These are phyloP conservation scores for Trichomonas tenax DNA, from an alignment of 208 protist species.

Conservation along the genomic window DNA sequence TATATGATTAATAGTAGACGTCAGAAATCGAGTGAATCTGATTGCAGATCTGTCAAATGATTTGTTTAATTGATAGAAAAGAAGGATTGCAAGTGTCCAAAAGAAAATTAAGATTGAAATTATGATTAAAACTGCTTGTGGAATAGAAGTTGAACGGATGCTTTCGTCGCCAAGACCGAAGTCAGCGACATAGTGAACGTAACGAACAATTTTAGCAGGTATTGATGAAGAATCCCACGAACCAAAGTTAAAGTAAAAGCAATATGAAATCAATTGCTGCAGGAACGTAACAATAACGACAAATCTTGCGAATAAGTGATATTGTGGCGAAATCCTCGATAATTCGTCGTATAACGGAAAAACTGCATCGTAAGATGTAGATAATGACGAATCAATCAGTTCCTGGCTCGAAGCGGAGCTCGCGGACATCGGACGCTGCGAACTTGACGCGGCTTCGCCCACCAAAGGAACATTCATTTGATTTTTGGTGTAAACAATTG, in stretches of 20 bases:
- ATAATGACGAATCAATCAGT: not conserved
- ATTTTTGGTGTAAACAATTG: not conserved
- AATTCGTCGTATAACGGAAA: not conserved
- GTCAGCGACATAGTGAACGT: not conserved
- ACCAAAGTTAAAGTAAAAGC: not conserved
- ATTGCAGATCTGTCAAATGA: not conserved
- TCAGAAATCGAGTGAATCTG: not conserved
- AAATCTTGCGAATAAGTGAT: not conserved
- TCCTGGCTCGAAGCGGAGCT: not conserved
- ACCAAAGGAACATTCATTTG: not conserved
- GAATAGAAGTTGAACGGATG: not conserved
- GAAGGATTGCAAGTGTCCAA: not conserved
- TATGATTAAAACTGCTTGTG: not conserved
- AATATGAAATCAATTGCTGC: not conserved
- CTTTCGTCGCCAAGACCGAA: not conserved
- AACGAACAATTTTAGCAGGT: not conserved
- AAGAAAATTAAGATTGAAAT: not conserved
- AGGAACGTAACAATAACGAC: not conserved
- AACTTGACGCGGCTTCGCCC: not conserved
- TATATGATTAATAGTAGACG: not conserved
- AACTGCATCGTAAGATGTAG: not conserved
- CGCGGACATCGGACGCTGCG: not conserved
- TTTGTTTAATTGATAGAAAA: not conserved
- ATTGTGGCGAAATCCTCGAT: not conserved
- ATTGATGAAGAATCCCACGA: not conserved